phyloP scores from a whole-genome alignment of 1,284 basidiomycete species.

The Veloporphyrellus conicus region DNA sequence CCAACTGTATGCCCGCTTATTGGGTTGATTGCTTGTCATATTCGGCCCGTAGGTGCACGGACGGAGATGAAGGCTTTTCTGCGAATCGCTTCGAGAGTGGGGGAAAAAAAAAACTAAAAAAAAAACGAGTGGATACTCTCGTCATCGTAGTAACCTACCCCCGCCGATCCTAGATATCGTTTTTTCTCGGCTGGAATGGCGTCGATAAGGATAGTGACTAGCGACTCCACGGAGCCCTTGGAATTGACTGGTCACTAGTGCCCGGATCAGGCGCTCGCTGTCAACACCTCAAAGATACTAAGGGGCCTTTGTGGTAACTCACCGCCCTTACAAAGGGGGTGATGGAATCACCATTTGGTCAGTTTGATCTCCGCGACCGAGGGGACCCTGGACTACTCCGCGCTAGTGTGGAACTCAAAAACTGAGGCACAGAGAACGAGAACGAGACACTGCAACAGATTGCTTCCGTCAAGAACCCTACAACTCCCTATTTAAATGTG shows the following conservation, averaged over 20 bases:
- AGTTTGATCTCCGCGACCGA: slow-evolving; percentile 34
- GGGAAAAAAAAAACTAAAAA: neutral
- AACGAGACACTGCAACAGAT: neutral
- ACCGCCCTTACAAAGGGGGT: slow-evolving; percentile 1
- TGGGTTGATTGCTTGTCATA: too few species aligned
- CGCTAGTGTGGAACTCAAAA: slow-evolving; percentile 3
- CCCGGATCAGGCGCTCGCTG: neutral
- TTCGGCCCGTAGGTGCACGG: neutral
- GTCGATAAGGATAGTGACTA: too few species aligned
- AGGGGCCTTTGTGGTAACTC: slow-evolving; percentile 2
- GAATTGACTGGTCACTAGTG: slow-evolving; percentile 9
- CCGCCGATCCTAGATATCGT: neutral
- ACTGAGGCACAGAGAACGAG: slow-evolving; percentile 12
- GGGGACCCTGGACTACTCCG: slow-evolving; percentile 7
- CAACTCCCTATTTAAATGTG: slow-evolving; percentile 14
- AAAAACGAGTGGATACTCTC: too few species aligned
- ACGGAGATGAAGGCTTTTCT: neutral
- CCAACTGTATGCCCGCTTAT: too few species aligned
- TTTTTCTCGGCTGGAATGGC: slow-evolving; percentile 1
- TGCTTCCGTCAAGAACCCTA: slow-evolving; percentile 28
- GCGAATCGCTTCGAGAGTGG: slow-evolving; percentile 3
- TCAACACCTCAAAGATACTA: neutral
- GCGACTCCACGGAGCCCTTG: slow-evolving; percentile 30
- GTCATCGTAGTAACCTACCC: neutral
- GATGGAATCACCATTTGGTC: slow-evolving; percentile 8